A percentile compares a stretch with the other conserved stretches of the same genome.
Conservation (phyloP, 352 stramenopile genomes). For the Pythium dissimile region DNA sequence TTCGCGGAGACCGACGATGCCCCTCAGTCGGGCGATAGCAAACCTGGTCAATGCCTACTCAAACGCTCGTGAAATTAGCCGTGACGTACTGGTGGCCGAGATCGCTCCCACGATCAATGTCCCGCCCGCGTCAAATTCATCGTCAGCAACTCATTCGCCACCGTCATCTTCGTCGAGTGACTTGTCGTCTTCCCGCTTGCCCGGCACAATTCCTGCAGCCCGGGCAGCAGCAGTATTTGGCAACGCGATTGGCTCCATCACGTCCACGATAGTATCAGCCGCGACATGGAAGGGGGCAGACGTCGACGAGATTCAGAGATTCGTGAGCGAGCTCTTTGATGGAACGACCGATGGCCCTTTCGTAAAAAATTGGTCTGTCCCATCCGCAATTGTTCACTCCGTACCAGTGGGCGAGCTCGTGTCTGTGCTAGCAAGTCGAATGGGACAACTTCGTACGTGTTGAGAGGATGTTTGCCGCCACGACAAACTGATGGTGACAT, state of each 20-base stretch:
- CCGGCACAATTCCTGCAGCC: constrained; percentile 62
- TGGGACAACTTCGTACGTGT: constrained; percentile 64
- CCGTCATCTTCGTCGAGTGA: neutral
- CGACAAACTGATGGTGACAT: neutral
- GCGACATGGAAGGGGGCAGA: constrained; percentile 75
- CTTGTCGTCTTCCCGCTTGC: constrained; percentile 12
- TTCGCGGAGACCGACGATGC: constrained; percentile 48
- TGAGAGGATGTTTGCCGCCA: neutral
- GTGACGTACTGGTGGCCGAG: constrained; percentile 71
- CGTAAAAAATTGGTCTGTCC: neutral
- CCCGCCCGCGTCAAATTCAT: neutral
- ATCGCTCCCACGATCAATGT: constrained; percentile 47
- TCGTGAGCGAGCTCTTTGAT: constrained; percentile 57
- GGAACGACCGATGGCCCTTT: neutral
- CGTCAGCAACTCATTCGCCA: neutral
- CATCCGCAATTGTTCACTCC: constrained; percentile 30
- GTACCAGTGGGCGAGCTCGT: constrained; percentile 64
- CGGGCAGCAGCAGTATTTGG: constrained; percentile 69
- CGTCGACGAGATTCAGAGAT: constrained; percentile 54
- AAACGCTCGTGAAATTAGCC: constrained; percentile 60
- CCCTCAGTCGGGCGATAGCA: constrained; percentile 56
- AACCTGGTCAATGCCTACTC: constrained; percentile 78
- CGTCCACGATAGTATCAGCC: constrained; percentile 57
- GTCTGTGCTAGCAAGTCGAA: constrained; percentile 60
- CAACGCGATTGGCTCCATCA: constrained; percentile 59